Base-by-base conservation (phyloP, 2,329 filamentous ascomycete genomes). In the Grosmannia penicillata region DNA sequence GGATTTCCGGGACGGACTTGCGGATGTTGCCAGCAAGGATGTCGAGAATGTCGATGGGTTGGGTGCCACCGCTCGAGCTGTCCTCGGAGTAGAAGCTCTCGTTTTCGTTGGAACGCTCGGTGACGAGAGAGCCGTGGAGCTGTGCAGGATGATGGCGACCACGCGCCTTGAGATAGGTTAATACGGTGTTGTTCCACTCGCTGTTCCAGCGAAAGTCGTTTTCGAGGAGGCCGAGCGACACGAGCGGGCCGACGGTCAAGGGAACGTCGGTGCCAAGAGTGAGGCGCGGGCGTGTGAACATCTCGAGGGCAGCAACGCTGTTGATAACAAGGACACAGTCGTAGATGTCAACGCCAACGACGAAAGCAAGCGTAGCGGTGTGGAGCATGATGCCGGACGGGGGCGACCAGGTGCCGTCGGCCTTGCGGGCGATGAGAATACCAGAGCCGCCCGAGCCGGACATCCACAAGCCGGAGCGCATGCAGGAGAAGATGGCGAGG, bases 261-360 rank as follows among this genome's bases (percentile, higher is more conserved):
- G 43, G 43, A 8, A 51, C 43, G 18, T 52, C 49, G 15, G 42
- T 27, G 23, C 50, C 50, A 9, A 96, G 63, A 0, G 82, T 91
- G 39, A 85, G 76, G 38, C 80, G 73, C 4, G 89, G 63, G 41
- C 77, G 78, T 26, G 82, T 85, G 53, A 95, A 93, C 1, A 82
- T 75, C 47, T 94, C 82, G 33, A 96, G 63, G 7, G 86, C 85
- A 40, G 83, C 72, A 33, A 82, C 75, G 32, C 82, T 86, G 61
- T 93, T 95, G 53, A 95, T 87, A 26, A 95, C 82, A 8, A 95
- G 71, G 13, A 96, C 82, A 52, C 87, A 94, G 56, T 96, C 89
- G 63, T 95, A 96, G 24, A 95, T 86, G 54, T 96, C 89, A 29
- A 94, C 81, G 3, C 87, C 89, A 6, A 87, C 78, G 38, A 94